Conservation (phyloP, 345 rosid species). For the Eucalyptus grandis region DNA sequence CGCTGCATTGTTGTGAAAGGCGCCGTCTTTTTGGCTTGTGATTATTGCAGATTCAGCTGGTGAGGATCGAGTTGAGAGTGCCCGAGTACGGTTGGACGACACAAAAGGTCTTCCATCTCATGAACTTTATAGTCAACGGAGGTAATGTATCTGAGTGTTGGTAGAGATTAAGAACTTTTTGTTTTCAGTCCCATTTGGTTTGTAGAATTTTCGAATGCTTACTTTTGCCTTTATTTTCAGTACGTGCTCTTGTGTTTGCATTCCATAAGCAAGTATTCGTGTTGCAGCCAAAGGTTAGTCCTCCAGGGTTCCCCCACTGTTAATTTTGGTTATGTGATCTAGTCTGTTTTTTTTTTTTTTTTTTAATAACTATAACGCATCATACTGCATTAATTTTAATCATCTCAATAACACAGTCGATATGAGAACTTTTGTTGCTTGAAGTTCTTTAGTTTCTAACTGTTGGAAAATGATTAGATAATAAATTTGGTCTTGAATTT, state of each 20-base stretch:
- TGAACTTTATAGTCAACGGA: constrained; percentile 97
- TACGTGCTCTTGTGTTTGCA: constrained; percentile 90
- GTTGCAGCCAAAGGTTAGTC: constrained; percentile 87
- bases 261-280: constrained; percentile 74
- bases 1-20: neutral
- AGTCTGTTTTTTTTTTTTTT: neutral
- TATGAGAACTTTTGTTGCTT: neutral
- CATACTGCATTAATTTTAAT: neutral
- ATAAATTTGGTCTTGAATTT: neutral
- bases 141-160: constrained; percentile 31
- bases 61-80: constrained; percentile 74
- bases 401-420: neutral
- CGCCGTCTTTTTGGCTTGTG: neutral
- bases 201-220: neutral
- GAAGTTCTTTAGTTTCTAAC: neutral
- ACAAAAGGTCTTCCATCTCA: constrained; percentile 96
- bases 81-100: constrained; percentile 99
- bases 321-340: neutral
- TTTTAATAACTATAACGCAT: neutral
- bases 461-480: neutral
- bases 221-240: constrained; percentile 16
- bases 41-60: constrained; percentile 56
- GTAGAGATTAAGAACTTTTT: neutral
- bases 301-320: neutral
- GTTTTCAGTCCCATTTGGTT: neutral